Evolutionary conservation across 495 filamentous ascomycete species (phyloP), one percentile per base, ranked within the genome.

Genomic region (Podospora bellae-mahoneyi): DNA sequence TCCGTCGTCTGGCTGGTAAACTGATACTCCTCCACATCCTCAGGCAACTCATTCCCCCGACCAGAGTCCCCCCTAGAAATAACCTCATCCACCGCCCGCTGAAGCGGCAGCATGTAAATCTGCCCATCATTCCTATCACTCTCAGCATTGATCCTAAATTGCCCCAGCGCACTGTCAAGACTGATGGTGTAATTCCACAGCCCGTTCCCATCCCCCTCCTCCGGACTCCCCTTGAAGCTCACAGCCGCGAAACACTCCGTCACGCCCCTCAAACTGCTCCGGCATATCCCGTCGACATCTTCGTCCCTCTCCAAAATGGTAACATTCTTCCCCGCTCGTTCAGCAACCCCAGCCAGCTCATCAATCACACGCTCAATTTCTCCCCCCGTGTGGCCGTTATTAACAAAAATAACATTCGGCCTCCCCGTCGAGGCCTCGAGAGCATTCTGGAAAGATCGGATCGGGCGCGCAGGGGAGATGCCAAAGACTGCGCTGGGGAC

Each of bases 171-270:
- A 3, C 86, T 86, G 74, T 97, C 93, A 3, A 86, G 86, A 65
- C 91, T 82, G 19, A 97, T 80, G 1, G 90, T 93, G 70, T 96
- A 97, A 75, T 94, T 94, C 93, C 93, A 96, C n/a, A 83, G 69
- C 10, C n/a, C 61, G 0, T 83, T 85, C 32, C 82, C 84, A 0
- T 75, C 70, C 7, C 91, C 91, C 79, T 93, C 90, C 2, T 71
- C 81, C 3, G 91, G 91, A 10, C 90, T 92, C 5, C 86, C 88
- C 64, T 85, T 77, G 75, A 97, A 96, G 26, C 90, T 85, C 6
- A 89, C 89, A 2, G 90, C 93, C 13, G 86, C 90, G 72, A 88
- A 93, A 75, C 92, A 97, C 3, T 73, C 76, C 3, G 89, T 91
- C 5, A 89, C 87, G 2, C 91, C 92, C 34, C 90, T 81, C 62